Evolutionary conservation across 768 basidiomycete genomes (phyloP), one percentile per base, ranked within the genome.

Genomic region (Dacryopinax primogenitus): DNA sequence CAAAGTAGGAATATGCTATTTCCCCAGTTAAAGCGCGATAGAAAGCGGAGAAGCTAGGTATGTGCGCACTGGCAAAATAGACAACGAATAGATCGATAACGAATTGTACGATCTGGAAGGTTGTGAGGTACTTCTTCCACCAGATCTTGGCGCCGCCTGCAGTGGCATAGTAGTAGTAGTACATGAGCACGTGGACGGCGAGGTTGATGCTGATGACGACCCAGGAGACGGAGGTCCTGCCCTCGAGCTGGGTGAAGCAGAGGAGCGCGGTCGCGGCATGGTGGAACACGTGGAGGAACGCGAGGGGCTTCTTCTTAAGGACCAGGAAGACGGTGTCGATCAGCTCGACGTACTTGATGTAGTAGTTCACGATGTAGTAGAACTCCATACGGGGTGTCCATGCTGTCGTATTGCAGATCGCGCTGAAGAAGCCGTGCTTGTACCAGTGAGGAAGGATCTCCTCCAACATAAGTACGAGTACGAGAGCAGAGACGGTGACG

Each of bases 71-170:
- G 73, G 91, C 96, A 70, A 94, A 96, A 81, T 96, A 98, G 67
- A 94, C 90, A 65, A 88, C 77, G 75, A 82, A 82, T 21, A 99
- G 78, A 77, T 99, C 95, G 72, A 98, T 86, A 68, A 98, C 76
- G 74, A 98, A 99, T 77, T 99, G 96, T 26, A 82, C 82, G 71
- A 99, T 99, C 78, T 99, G 96, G 87, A 99, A 88, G 28, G 83
- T 85, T 39, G 96, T 99, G 67, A 98, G 76, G 77, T 99, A 93
- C 76, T 93, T 93, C 81, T 99, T 99, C 96, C 96, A 99, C 93
- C 96, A 98, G 77, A 98, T 92, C 78, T 82, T 90, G 73, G 88
- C 88, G 68, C 96, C 96, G 72, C 95, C 92, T 62, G 96, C 93
- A 62, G 96, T 97, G 28, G 93, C 93, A 77, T 88, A 98, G 79